Evolutionary conservation across 2,329 filamentous ascomycete genomes (phyloP).

Genomic region (Kalmusia sp.): DNA sequence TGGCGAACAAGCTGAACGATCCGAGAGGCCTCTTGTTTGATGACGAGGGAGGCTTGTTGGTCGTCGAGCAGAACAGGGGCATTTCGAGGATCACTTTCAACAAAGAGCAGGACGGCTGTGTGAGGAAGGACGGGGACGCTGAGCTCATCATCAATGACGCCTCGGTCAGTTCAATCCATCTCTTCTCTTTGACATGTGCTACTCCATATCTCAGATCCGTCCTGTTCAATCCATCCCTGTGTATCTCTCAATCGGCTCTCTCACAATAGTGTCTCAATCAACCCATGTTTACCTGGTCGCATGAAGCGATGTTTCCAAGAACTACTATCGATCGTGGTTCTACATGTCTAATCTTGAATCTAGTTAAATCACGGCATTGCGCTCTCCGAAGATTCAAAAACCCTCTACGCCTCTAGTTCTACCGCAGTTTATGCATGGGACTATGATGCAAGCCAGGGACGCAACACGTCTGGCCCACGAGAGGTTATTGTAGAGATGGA

Average conservation of each 20-base stretch:
- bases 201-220: neutral
- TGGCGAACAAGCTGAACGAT: slow-evolving; percentile 53
- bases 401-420: slow-evolving; percentile 63
- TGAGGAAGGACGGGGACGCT: slow-evolving; percentile 30
- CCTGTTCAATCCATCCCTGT: too few relatives aligned
- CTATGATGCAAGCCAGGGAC: slow-evolving; percentile 64
- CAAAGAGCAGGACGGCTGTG: slow-evolving; percentile 36
- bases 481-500: slow-evolving; percentile 69
- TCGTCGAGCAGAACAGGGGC: slow-evolving; percentile 53
- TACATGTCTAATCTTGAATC: slow-evolving; percentile 4
- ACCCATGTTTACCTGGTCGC: too few relatives aligned
- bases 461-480: slow-evolving; percentile 55
- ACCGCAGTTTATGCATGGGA: slow-evolving; percentile 69
- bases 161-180: slow-evolving; percentile 29
- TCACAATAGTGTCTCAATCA: too few relatives aligned
- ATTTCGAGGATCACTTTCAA: slow-evolving; percentile 48
- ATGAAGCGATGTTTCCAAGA: too few relatives aligned
- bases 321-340: too few relatives aligned
- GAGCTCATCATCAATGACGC: slow-evolving; percentile 34
- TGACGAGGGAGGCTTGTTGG: slow-evolving; percentile 55
- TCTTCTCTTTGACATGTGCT: neutral
- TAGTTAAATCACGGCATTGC: slow-evolving; percentile 61
- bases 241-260: too few relatives aligned
- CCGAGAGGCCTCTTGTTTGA: slow-evolving; percentile 59
- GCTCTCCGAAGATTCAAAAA: slow-evolving; percentile 56